phyloP scores from a whole-genome alignment of 176 grass and related monocot genomes.

The Phragmites australis region DNA sequence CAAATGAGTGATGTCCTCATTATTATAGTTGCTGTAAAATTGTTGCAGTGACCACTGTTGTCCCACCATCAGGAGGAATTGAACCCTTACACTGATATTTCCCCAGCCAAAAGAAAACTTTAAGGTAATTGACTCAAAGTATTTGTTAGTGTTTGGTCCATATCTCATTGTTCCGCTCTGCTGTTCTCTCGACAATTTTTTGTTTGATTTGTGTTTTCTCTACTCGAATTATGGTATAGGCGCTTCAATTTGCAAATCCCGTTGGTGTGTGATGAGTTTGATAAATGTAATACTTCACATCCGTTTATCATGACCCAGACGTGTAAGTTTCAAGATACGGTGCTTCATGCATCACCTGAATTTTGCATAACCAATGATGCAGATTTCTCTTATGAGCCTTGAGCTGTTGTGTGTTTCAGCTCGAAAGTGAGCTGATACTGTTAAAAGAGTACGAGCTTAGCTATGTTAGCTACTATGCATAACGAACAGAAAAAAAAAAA shows the following conservation, averaged over 20 bases:
- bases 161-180: not conserved
- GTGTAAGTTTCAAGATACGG: too few species aligned
- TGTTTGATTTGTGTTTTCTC: not conserved
- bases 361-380: too few species aligned
- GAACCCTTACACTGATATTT: slow-evolving; percentile 93
- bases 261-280: not conserved
- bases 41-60: slow-evolving; percentile 40
- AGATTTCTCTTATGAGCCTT: too few species aligned
- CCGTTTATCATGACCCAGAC: too few species aligned
- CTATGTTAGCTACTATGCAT: too few species aligned
- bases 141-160: not conserved
- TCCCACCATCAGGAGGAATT: slow-evolving; percentile 72
- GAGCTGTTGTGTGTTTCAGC: too few species aligned
- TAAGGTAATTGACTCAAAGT: slow-evolving; percentile 52
- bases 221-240: not conserved
- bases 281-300: not conserved
- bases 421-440: too few species aligned
- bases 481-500: too few species aligned
- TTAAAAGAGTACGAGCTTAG: too few species aligned
- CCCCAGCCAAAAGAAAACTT: slow-evolving; percentile 89
- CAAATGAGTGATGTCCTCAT: too few species aligned
- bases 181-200: not conserved
- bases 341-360: too few species aligned
- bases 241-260: not conserved
- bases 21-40: slow-evolving; percentile 25